phyloP scores from a whole-genome alignment of 805 yeast species.

The Ascoidea asiatica region DNA sequence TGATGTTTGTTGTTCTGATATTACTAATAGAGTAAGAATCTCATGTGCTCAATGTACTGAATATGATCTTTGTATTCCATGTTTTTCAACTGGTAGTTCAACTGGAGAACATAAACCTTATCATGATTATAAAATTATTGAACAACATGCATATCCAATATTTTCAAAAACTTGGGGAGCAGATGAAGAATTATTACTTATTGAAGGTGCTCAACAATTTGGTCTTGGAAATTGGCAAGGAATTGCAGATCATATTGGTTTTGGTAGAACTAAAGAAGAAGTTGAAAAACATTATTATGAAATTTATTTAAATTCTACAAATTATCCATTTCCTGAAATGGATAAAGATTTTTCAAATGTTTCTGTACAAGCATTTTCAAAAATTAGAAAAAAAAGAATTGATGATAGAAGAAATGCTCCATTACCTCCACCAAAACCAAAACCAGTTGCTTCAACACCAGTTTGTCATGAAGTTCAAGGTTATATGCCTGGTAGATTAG shows the following conservation, averaged over 20 bases:
- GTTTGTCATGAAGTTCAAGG: constrained; percentile 96
- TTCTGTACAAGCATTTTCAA: constrained; percentile 55
- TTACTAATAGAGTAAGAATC: constrained; percentile 83
- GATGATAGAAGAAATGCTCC: constrained; percentile 64
- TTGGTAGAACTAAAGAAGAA: constrained; percentile 77
- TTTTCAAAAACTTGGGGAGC: constrained; percentile 94
- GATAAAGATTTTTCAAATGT: constrained; percentile 49
- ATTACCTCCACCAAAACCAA: constrained; percentile 70
- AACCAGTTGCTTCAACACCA: constrained; percentile 87
- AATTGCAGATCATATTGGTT: constrained; percentile 88
- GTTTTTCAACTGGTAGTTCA: constrained; percentile 74
- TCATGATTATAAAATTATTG: constrained; percentile 86
- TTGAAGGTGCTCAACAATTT: constrained; percentile 83
- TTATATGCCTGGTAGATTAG: constrained; percentile 96
- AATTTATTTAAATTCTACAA: constrained; percentile 51
- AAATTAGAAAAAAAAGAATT: constrained; percentile 52
- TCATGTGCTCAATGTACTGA: constrained; percentile 88
- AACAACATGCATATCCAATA: constrained; percentile 90
- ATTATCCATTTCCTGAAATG: constrained; percentile 86
- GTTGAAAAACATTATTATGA: constrained; percentile 72
- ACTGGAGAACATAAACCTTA: constrained; percentile 86
- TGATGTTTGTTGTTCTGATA: constrained; percentile 93
- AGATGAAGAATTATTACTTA: constrained; percentile 80
- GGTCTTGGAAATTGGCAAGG: constrained; percentile 99
- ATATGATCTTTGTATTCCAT: constrained; percentile 95